phyloP scores from a whole-genome alignment of 225 moss, liverwort and hornwort genomes.

The Anthoceros angustus region DNA sequence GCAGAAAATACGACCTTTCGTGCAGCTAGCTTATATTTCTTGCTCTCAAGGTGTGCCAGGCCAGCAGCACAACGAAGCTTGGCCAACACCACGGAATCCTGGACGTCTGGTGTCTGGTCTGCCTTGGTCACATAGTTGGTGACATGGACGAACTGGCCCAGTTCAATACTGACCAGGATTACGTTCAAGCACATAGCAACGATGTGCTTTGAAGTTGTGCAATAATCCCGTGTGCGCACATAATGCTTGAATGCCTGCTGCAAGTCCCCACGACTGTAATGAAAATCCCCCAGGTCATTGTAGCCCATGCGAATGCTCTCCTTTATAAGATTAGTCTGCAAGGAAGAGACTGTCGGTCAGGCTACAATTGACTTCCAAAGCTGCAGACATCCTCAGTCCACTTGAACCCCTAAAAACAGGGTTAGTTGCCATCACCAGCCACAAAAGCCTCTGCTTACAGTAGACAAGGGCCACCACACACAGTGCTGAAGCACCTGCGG shows the following conservation, averaged over 20 bases:
- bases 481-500: not conserved
- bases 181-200: slow-evolving; percentile 98
- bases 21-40: slow-evolving; percentile 93
- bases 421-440: not conserved
- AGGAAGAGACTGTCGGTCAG: not conserved
- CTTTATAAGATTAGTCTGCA: slow-evolving; percentile 86
- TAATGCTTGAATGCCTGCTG: slow-evolving; percentile 98
- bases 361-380: not conserved
- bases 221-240: slow-evolving; percentile 89
- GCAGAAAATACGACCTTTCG: slow-evolving; percentile 45
- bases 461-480: too few species aligned
- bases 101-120: slow-evolving; percentile 92
- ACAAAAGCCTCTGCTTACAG: not conserved
- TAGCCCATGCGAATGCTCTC: slow-evolving; percentile 99
- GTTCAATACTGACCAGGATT: slow-evolving; percentile 93
- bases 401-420: not conserved
- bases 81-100: slow-evolving; percentile 78
- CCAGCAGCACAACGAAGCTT: slow-evolving; percentile 93
- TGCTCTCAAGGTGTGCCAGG: slow-evolving; percentile 90
- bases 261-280: slow-evolving; percentile 83
- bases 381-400: not conserved
- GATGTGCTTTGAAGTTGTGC: slow-evolving; percentile 92
- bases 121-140: slow-evolving; percentile 95
- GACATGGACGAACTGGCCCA: slow-evolving; percentile 95
- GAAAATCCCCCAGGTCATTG: slow-evolving; percentile 91